phyloP scores from a whole-genome alignment of 163 green algal species.

The Chloromonas sp. region DNA sequence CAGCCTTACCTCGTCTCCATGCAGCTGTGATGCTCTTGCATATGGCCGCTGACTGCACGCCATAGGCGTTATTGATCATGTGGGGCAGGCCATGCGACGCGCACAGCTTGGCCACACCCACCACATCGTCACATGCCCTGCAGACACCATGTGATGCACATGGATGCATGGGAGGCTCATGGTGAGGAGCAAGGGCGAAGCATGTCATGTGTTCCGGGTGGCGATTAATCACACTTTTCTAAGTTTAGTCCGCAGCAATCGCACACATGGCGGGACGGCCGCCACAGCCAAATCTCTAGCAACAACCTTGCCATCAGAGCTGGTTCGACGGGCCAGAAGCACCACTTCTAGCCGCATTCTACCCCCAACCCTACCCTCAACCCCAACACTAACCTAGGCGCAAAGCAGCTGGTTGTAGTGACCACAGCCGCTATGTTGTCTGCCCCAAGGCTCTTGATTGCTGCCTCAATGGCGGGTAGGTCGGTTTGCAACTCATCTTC shows the following conservation, averaged over 20 bases:
- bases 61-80: constrained; percentile 98
- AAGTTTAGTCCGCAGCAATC: no score
- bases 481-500: constrained; percentile 84
- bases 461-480: constrained; percentile 45
- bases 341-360: no score
- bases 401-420: constrained; percentile 94
- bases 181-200: background rate
- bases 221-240: background rate
- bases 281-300: background rate
- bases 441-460: constrained; percentile 49
- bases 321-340: background rate
- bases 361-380: no score
- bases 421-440: constrained; percentile 65
- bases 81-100: constrained; percentile 58
- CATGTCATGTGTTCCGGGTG: background rate
- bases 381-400: constrained; percentile 53
- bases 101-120: constrained; percentile 81
- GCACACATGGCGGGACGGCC: background rate
- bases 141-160: background rate
- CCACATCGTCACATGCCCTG: constrained; percentile 67
- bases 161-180: background rate
- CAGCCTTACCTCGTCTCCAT: constrained; percentile 23
- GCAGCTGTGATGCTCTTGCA: constrained; percentile 35
- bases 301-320: background rate
- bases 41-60: constrained; percentile 69